phyloP scores from a whole-genome alignment of 352 stramenopile genomes.

The Phytophthora pistaciae region DNA sequence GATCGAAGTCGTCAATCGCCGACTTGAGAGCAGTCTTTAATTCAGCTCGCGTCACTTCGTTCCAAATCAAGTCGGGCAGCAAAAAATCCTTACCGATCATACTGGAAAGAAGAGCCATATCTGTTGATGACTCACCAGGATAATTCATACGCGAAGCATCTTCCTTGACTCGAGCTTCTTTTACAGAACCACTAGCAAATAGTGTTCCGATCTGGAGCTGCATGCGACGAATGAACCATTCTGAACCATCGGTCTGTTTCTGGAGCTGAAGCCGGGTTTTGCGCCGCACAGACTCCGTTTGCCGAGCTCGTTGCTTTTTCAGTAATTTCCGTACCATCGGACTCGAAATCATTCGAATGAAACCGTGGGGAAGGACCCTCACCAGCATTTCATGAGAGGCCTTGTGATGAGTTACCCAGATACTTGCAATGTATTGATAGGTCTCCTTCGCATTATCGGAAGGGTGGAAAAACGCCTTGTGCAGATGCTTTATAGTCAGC shows the following conservation, averaged over 20 bases:
- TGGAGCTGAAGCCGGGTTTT: conserved; percentile 40
- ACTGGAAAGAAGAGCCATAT: conserved; percentile 72
- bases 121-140: conserved; percentile 68
- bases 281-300: conserved; percentile 37
- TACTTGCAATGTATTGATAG: conserved; percentile 78
- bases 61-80: conserved; percentile 86
- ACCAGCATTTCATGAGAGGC: conserved; percentile 75
- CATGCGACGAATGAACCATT: conserved; percentile 80
- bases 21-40: conserved; percentile 57
- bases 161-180: conserved; percentile 46
- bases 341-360: conserved; percentile 81
- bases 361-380: conserved; percentile 71
- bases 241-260: conserved; percentile 38
- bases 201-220: conserved; percentile 64
- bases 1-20: conserved; percentile 60
- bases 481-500: conserved; percentile 62
- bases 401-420: conserved; percentile 84
- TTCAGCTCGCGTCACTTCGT: conserved; percentile 61
- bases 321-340: conserved; percentile 68
- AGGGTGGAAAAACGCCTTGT: conserved; percentile 78
- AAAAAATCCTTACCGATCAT: conserved; percentile 79
- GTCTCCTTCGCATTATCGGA: conserved; percentile 65
- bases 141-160: conserved; percentile 78
- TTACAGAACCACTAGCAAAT: conserved; percentile 40
- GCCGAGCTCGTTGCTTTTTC: conserved; percentile 60